Evolutionary conservation across 148 eudicot species (phyloP).

Genomic region (Fagopyrum esculentum): DNA sequence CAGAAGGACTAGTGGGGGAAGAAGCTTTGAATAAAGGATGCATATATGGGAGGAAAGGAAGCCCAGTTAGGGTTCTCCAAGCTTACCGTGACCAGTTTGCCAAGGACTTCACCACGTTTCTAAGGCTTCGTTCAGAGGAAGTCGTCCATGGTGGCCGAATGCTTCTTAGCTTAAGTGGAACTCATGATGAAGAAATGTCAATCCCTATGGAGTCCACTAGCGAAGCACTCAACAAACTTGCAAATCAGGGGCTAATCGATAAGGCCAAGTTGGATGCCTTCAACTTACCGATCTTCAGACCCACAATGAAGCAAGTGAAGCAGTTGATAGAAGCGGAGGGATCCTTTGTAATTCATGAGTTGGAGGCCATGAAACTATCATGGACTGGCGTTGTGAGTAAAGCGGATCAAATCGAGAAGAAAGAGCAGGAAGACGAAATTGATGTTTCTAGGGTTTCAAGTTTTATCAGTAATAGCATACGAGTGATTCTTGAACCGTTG

Average conservation of each 20-base stretch:
- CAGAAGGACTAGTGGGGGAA: not conserved
- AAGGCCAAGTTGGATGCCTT: not conserved
- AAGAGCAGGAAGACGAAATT: no score
- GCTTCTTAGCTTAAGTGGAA: not conserved
- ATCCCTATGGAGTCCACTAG: not conserved
- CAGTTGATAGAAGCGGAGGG: not conserved
- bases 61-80: not conserved
- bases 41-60: conserved; percentile 3
- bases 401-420: not conserved
- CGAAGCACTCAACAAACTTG: not conserved
- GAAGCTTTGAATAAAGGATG: conserved; percentile 4
- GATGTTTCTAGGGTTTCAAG: not conserved
- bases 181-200: not conserved
- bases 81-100: conserved; percentile 5
- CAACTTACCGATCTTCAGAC: not conserved
- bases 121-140: conserved; percentile 13
- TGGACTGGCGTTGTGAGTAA: not conserved
- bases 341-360: not conserved
- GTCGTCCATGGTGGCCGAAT: conserved; percentile 5
- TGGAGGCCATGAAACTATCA: not conserved
- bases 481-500: not conserved
- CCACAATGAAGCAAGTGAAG: not conserved
- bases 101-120: not conserved
- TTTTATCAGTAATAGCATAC: not conserved
- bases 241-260: not conserved